Conservation (phyloP, 129 eudicot species). For the Apium graveolens region DNA sequence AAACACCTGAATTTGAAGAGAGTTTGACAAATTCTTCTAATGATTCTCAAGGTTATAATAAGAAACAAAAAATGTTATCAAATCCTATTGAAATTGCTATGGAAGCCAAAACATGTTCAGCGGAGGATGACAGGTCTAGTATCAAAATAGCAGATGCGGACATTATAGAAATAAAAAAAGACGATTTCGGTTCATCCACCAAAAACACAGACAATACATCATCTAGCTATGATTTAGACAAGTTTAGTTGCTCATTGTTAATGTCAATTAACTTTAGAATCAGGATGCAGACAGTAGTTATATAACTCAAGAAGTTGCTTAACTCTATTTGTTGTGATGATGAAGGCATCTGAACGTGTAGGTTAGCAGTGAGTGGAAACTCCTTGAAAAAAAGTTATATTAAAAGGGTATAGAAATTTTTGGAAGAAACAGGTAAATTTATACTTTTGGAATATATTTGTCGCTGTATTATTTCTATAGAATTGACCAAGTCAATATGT, state of each 20-base stretch:
- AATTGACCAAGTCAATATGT: background rate
- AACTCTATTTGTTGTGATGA: constrained; percentile 13
- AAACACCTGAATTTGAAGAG: constrained; percentile 18
- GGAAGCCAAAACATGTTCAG: constrained; percentile 21
- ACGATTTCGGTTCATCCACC: constrained; percentile 14
- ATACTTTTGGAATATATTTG: background rate
- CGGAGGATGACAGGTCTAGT: constrained; percentile 18
- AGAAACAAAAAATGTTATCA: constrained; percentile 44
- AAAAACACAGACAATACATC: constrained; percentile 21
- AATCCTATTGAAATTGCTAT: constrained; percentile 20
- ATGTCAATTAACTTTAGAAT: constrained; percentile 10
- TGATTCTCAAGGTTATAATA: constrained; percentile 24
- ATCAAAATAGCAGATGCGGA: constrained; percentile 19
- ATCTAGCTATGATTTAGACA: constrained; percentile 4
- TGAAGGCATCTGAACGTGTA: constrained; percentile 22
- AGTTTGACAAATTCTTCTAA: constrained; percentile 25
- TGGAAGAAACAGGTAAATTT: constrained; percentile 85
- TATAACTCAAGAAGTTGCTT: constrained; percentile 12
- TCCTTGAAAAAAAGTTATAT: constrained; percentile 79
- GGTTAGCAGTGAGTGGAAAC: constrained; percentile 52
- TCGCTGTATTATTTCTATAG: background rate
- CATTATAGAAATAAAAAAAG: constrained; percentile 17
- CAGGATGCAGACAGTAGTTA: background rate
- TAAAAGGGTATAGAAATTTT: constrained; percentile 83
- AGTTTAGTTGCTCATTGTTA: background rate